Conservation (phyloP, 179 eudicot species). For the Gypsophila paniculata region DNA sequence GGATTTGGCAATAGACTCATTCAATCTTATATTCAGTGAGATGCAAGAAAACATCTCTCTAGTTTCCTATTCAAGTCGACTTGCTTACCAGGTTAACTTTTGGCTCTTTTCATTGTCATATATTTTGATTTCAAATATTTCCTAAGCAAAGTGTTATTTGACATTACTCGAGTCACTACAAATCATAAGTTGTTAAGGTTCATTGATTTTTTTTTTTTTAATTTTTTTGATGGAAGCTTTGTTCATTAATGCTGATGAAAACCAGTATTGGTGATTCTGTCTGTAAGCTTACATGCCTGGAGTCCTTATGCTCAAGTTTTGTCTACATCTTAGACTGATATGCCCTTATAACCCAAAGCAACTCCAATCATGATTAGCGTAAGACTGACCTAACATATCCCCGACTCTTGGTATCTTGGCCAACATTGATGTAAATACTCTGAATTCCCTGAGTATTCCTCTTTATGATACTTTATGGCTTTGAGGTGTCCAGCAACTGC, state of each 20-base stretch:
- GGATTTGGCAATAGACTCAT: constrained; percentile 72
- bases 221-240: background rate
- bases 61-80: constrained; percentile 91
- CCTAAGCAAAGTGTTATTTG: background rate
- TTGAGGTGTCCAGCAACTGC: background rate
- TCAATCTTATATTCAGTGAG: constrained; percentile 72
- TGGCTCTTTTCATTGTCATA: constrained; percentile 1
- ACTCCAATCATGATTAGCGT: background rate
- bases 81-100: constrained; percentile 76
- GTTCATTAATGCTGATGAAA: background rate
- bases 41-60: constrained; percentile 95
- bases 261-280: background rate
- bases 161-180: background rate
- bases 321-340: background rate
- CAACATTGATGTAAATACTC: constrained; percentile 2
- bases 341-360: too few relatives aligned
- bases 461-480: background rate
- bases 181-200: background rate
- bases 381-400: constrained; percentile 5
- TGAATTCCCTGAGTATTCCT: background rate
- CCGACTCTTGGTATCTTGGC: constrained; percentile 3
- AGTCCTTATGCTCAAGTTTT: constrained; percentile 2
- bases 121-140: constrained; percentile 4
- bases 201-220: too few relatives aligned
- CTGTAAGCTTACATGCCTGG: background rate